Percentiles rank a stretch among this genome's conserved stretches.
Evolutionary conservation across 768 basidiomycete species (phyloP).

Genomic region (Leccinellum rugosiceps): DNA sequence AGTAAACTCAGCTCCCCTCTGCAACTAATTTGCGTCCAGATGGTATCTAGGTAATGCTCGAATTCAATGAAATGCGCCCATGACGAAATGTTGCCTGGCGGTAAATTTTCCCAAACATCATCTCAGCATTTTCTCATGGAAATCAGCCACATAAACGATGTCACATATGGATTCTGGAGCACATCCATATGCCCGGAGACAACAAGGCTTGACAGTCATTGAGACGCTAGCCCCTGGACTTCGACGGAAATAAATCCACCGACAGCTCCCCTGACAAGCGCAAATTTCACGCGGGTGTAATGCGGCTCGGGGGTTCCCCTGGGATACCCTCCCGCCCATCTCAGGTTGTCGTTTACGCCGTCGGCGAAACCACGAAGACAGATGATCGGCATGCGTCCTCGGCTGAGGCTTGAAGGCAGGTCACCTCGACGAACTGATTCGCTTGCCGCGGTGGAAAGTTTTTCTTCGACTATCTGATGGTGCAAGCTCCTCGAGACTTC

Average conservation of each 20-base stretch:
- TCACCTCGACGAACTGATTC: background rate
- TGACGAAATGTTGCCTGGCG: constrained; percentile 44
- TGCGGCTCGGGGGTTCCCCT: background rate
- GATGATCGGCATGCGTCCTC: background rate
- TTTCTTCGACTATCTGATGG: background rate
- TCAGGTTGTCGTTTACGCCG: background rate
- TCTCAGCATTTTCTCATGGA: background rate
- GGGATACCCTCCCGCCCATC: background rate
- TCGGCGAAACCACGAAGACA: background rate
- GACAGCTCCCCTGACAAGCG: background rate
- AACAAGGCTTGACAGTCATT: background rate
- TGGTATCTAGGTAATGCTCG: background rate
- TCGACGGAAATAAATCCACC: background rate
- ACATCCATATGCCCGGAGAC: background rate
- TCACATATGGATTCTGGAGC: background rate
- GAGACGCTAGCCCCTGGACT: background rate
- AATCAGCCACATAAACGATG: background rate
- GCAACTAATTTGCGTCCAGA: constrained; percentile 37
- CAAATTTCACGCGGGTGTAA: background rate
- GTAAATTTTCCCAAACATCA: constrained; percentile 41
- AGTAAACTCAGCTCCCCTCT: constrained; percentile 37
- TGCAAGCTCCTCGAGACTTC: background rate
- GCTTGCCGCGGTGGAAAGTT: background rate
- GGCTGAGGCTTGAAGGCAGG: background rate
- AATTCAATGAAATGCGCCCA: constrained; percentile 31